phyloP scores from a whole-genome alignment of 345 rosid genomes.

The Citrus mangshanensis region DNA sequence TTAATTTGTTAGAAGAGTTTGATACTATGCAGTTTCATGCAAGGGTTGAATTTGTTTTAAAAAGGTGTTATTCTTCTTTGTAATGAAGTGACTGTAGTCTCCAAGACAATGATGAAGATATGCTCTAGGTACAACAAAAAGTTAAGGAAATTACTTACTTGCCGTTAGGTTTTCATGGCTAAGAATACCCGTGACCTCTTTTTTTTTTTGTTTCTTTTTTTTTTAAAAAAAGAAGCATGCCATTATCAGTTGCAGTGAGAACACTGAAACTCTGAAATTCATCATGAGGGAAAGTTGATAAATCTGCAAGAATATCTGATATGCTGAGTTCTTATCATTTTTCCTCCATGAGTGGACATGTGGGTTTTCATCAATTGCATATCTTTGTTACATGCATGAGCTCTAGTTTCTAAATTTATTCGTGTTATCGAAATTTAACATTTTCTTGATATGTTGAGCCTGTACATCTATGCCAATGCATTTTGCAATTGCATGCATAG shows the following conservation, averaged over 20 bases:
- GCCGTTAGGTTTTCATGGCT: conserved; percentile 16
- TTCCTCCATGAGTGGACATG: conserved; percentile 4
- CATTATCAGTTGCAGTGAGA: conserved; percentile 29
- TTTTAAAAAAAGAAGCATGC: conserved; percentile 18
- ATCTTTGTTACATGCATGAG: conserved; percentile 31
- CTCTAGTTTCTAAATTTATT: conserved; percentile 14
- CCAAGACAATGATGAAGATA: conserved; percentile 25
- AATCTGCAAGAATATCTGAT: conserved; percentile 40
- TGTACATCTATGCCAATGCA: conserved; percentile 8
- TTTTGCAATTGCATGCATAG: conserved; percentile 28
- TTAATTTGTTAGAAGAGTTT: not conserved
- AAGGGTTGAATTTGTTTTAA: conserved; percentile 1
- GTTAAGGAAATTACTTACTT: not conserved
- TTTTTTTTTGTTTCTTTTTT: not conserved
- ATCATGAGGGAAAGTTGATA: conserved; percentile 34
- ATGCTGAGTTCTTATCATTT: conserved; percentile 17
- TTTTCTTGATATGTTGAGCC: conserved; percentile 28
- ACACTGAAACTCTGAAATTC: conserved; percentile 40
- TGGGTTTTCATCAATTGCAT: conserved; percentile 11
- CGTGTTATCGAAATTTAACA: conserved; percentile 1
- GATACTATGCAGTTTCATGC: not conserved
- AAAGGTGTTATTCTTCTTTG: conserved; percentile 1
- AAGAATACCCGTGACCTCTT: conserved; percentile 23
- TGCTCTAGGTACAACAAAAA: conserved; percentile 24
- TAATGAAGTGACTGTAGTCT: conserved; percentile 29